Evolutionary conservation across 2,329 filamentous ascomycete genomes (phyloP).

Genomic region (Fusarium sp.): DNA sequence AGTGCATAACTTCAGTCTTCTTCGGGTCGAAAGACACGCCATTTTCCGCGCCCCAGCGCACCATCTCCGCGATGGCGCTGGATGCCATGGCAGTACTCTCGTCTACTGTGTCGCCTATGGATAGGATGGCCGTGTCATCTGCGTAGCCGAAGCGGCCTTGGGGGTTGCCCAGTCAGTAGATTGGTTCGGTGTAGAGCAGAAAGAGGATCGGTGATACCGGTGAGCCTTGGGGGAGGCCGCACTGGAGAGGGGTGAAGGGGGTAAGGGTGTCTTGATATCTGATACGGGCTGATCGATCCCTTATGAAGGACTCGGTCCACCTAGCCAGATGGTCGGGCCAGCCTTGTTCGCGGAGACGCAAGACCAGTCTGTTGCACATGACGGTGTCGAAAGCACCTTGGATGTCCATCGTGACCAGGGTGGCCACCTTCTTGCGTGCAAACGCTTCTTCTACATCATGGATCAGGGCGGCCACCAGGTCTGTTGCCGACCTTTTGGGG

Average conservation of each 20-base stretch:
- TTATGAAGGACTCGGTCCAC: neutral
- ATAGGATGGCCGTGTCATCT: neutral
- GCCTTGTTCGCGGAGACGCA: too few species aligned
- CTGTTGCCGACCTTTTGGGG: too few species aligned
- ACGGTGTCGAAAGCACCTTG: too few species aligned
- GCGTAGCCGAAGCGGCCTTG: neutral
- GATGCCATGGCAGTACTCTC: neutral
- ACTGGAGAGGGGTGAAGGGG: neutral
- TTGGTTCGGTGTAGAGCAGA: neutral
- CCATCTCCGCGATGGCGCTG: neutral
- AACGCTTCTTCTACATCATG: too few species aligned
- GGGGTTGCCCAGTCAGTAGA: neutral
- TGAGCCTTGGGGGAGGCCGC: neutral
- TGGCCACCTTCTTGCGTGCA: too few species aligned
- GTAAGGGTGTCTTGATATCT: neutral
- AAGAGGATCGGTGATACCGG: neutral
- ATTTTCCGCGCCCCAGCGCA: neutral
- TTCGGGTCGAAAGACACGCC: neutral
- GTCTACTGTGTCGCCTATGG: neutral
- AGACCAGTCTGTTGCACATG: too few species aligned
- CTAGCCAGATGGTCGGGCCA: too few species aligned
- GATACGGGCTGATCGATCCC: neutral
- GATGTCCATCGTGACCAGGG: too few species aligned
- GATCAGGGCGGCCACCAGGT: too few species aligned
- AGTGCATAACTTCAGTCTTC: neutral